Evolutionary conservation across 148 eudicot species (phyloP).

Genomic region (Gaultheria prostrata): DNA sequence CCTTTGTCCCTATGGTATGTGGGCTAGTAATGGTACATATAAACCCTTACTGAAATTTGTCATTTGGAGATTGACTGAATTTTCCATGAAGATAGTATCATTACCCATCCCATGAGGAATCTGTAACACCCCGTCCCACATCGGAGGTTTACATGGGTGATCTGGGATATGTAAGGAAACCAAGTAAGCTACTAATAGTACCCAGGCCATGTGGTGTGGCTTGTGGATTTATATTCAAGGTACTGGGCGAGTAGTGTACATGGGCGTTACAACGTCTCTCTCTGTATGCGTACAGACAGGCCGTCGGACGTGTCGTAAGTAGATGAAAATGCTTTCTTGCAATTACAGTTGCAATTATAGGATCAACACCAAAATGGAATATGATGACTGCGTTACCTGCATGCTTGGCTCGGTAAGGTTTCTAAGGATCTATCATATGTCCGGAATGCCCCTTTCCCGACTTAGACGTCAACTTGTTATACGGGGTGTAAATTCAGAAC

Average conservation of each 20-base stretch:
- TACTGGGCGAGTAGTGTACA: no score
- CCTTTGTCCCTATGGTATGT: no score
- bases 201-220: no score
- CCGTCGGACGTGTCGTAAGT: not conserved
- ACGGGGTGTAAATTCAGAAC: not conserved
- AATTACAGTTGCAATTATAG: not conserved
- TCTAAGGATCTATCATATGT: not conserved
- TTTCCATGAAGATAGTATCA: not conserved
- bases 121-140: no score
- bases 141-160: no score
- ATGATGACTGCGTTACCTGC: not conserved
- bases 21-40: no score
- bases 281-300: not conserved
- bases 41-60: not conserved
- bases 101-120: not conserved
- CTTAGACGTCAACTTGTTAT: not conserved
- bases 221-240: no score
- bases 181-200: no score
- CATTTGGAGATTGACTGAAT: not conserved
- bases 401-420: not conserved
- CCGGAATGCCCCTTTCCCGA: not conserved
- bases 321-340: not conserved
- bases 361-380: not conserved
- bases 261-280: not conserved
- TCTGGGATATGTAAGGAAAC: no score